Percentiles rank a stretch among this genome's conserved stretches.
Conservation (phyloP, 805 yeast species). For the Metschnikowia reukaufii region DNA sequence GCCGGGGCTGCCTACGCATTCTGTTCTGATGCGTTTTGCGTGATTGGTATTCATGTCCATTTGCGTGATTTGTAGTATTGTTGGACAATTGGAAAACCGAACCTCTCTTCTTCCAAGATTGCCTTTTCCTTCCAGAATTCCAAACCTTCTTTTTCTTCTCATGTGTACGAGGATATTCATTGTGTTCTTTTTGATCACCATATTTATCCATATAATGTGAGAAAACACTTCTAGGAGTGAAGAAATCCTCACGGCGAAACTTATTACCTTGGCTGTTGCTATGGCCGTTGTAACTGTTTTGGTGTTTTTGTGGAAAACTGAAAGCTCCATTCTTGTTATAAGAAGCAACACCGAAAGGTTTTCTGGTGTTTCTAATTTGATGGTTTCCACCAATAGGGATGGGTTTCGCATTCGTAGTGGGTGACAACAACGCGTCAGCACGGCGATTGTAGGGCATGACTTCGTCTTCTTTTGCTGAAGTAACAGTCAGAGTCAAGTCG, state of each 20-base stretch:
- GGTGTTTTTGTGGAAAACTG: slow-evolving; percentile 10
- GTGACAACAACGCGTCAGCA: slow-evolving; percentile 44
- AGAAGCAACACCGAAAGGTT: slow-evolving; percentile 67
- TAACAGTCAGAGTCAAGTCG: slow-evolving; percentile 7
- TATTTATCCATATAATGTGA: slow-evolving; percentile 69
- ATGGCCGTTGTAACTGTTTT: slow-evolving; percentile 10
- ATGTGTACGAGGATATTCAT: slow-evolving; percentile 12
- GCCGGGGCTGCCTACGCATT: slow-evolving; percentile 9
- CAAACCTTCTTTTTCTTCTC: slow-evolving; percentile 22
- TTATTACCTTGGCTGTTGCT: slow-evolving; percentile 17
- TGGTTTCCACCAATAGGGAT: slow-evolving; percentile 38
- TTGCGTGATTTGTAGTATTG: slow-evolving; percentile 1
- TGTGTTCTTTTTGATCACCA: slow-evolving; percentile 41
- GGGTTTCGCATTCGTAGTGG: slow-evolving; percentile 38
- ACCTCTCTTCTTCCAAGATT: slow-evolving; percentile 30
- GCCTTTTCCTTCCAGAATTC: slow-evolving; percentile 21
- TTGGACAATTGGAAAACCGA: not conserved
- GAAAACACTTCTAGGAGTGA: slow-evolving; percentile 75
- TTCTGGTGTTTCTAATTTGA: slow-evolving; percentile 45
- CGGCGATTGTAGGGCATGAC: slow-evolving; percentile 37
- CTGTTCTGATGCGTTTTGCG: slow-evolving; percentile 7
- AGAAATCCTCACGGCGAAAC: slow-evolving; percentile 68
- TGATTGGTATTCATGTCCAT: slow-evolving; percentile 1
- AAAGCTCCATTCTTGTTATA: slow-evolving; percentile 34
- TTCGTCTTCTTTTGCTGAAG: slow-evolving; percentile 10